Percentiles rank a stretch among this genome's conserved stretches.
Evolutionary conservation across 2,329 filamentous ascomycete genomes (phyloP).

Genomic region (Diaporthe nobilis): DNA sequence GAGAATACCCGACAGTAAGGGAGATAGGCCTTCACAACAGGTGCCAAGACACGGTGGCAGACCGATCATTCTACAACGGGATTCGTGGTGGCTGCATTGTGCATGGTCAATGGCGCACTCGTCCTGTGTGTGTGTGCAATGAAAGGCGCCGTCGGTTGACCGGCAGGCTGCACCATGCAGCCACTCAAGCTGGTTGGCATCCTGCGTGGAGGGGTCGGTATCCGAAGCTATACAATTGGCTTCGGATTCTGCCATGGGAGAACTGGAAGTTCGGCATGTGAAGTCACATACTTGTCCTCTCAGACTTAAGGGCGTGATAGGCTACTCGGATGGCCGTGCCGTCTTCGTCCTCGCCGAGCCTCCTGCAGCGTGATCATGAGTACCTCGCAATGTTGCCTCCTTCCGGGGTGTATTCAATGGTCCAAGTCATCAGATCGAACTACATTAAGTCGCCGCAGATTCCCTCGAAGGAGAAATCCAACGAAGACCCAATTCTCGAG

Average conservation of each 20-base stretch:
- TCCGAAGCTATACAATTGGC: too few relatives aligned
- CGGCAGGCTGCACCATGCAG: neutral
- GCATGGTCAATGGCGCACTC: neutral
- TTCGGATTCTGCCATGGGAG: neutral
- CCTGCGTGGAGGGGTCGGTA: too few relatives aligned
- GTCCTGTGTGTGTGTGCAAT: neutral
- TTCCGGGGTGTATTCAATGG: too few relatives aligned
- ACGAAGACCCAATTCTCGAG: neutral
- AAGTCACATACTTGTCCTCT: neutral
- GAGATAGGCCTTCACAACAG: neutral
- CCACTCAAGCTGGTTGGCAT: too few relatives aligned
- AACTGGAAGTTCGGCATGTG: neutral
- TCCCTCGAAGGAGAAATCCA: too few relatives aligned
- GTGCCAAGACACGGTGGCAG: neutral
- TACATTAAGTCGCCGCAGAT: too few relatives aligned
- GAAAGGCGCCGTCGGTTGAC: neutral
- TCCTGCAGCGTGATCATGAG: too few relatives aligned
- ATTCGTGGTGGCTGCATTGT: neutral
- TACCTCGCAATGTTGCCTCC: too few relatives aligned
- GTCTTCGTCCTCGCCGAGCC: neutral
- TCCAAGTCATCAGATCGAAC: too few relatives aligned
- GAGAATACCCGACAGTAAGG: neutral
- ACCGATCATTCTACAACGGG: neutral
- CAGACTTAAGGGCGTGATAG: neutral
- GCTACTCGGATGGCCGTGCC: neutral